These are phyloP conservation scores for Pascua sp. DNA, from an alignment of 1,284 basidiomycete genomes.

Conservation along the genomic window DNA sequence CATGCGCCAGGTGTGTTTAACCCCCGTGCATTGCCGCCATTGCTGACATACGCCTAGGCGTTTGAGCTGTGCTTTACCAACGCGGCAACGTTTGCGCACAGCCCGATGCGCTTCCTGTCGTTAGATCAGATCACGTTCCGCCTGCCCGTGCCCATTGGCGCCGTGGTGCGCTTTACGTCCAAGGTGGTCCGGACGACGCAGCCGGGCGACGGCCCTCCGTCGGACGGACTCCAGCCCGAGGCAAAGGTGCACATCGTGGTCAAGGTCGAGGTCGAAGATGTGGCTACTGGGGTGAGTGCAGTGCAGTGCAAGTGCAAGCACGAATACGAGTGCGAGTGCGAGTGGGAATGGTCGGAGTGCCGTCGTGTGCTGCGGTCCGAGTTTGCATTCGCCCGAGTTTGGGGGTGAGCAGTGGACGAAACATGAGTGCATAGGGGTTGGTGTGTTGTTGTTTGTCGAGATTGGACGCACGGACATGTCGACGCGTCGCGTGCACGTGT, in stretches of 20 bases:
- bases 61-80: slow-evolving; percentile 69
- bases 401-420: too few relatives aligned
- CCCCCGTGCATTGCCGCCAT: too few relatives aligned
- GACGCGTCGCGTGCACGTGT: too few relatives aligned
- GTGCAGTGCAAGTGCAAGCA: too few relatives aligned
- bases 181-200: slow-evolving; percentile 54
- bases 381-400: too few relatives aligned
- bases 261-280: slow-evolving; percentile 70
- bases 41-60: slow-evolving; percentile 10
- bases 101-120: slow-evolving; percentile 67
- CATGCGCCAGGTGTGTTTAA: slow-evolving; percentile 59
- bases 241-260: slow-evolving; percentile 64
- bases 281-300: slow-evolving; percentile 61
- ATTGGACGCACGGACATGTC: too few relatives aligned
- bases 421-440: too few relatives aligned
- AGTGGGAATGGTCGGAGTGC: neutral
- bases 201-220: slow-evolving; percentile 24
- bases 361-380: neutral
- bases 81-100: slow-evolving; percentile 65
- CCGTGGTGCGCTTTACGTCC: slow-evolving; percentile 67
- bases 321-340: too few relatives aligned
- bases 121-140: slow-evolving; percentile 74
- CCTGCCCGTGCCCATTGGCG: slow-evolving; percentile 76
- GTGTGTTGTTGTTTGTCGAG: too few relatives aligned
- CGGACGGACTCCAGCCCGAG: slow-evolving; percentile 16